Evolutionary conservation across 352 stramenopile genomes (phyloP), one percentile per base, ranked within the genome.

Genomic region (Blastocystis sp.): DNA sequence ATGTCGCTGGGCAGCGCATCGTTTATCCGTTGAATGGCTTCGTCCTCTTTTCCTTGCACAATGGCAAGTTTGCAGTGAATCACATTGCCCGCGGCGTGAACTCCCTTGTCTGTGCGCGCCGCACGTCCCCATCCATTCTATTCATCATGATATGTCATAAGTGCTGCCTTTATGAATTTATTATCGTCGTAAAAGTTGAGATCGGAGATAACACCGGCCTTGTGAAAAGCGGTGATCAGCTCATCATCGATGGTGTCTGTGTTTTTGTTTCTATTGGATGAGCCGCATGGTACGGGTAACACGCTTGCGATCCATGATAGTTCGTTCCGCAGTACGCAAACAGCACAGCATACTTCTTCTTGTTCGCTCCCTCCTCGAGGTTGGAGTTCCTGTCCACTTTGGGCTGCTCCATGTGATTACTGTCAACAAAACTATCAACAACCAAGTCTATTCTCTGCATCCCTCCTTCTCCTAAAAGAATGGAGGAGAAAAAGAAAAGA

Each of bases 241-340:
- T 96, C 93, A 21, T 93, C 92, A 79, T 96, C 93, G 80, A 96
- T 94, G 38, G 93, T 96, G 84, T 94, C 91, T 23, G 95, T 93
- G 78, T 92, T 92, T 77, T 95, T 92, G 71, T 96, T 96, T 90
- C 92, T 94, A 89, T 45, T 1, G 0, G 14, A 80, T 34, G 78
- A 2, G 1, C 21, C 61, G 2, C n/a, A 43, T 69, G 56, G 21
- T 65, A 53, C 21, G 23, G 19, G 1, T 89, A 90, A 52, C 89
- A 94, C 92, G 95, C 93, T 89, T 96, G 93, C 92, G 95, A 94
- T 38, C 93, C 93, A 70, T 92, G 94, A 90, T 96, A 96, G 48
- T 94, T 91, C 88, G 94, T 94, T 62, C 93, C 93, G 71, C 93
- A 95, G 89, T 95, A 96, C 38, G 92, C 92, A 86, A 96, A 89